Base-by-base conservation (phyloP, 257 asterid species). In the Nicotiana obtusifolia region DNA sequence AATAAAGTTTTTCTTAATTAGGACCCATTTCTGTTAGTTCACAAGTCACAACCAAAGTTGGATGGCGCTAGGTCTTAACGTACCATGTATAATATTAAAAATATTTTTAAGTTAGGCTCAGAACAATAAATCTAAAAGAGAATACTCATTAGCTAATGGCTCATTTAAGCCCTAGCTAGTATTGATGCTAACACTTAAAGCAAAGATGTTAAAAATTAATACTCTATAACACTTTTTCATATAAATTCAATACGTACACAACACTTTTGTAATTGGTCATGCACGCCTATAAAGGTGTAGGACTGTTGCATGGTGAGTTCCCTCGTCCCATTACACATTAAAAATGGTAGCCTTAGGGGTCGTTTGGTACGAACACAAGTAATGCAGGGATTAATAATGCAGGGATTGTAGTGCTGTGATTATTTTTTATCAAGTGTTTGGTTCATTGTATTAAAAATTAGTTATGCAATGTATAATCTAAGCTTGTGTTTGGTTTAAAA, bases 231-330 rank as follows among this genome's bases (percentile, higher is more conserved):
- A 35, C 47, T 41, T 41, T 41, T 80, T 31, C 78, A 56, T 57
- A 82, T 80, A 81, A 77, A 80, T 41, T 41, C 7, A 20, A 64
- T 81, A 84, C 78, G 84, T 65, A 78, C 86, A 77, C 64, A 41
- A 84, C 79, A 68, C 79, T 60, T 78, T 88, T 81, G 67, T 68
- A 64, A 65, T 78, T 77, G 80, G 84, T 88, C 85, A 83, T 85
- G 86, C 84, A 84, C 88, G 88, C 87, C 65, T 59, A 77, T 78
- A 77, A 84, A 78, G 49, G 8, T 41, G 93, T 77, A 86, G 83
- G 64, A 62, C 86, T 7, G 82, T 79, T 88, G 90, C 90, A 84
- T 84, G 91, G 88, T 76, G 78, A 75, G 44, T 83, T 82, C 86
- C 10, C 79, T 84, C 59, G 62, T 82, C n/a, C 41, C 83, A 83